These are phyloP conservation scores for Vigna mungo DNA, from an alignment of 306 rosid genomes.

Conservation along the genomic window DNA sequence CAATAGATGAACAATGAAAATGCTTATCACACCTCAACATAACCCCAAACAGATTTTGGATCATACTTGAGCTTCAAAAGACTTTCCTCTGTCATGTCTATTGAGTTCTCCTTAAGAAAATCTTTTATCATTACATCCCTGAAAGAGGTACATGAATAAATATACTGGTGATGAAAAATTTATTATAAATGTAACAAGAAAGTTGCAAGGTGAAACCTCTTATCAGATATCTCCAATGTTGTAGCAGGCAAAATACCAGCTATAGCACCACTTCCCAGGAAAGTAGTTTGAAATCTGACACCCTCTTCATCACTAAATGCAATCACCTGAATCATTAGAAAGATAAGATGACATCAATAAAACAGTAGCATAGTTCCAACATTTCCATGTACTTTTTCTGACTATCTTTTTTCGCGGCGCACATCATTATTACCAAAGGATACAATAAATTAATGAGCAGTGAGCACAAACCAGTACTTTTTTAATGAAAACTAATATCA, in stretches of 20 bases:
- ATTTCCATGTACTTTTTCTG: neutral
- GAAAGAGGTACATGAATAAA: slow-evolving; percentile 41
- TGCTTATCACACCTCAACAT: slow-evolving; percentile 70
- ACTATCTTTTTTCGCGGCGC: slow-evolving; percentile 14
- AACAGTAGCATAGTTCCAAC: slow-evolving; percentile 21
- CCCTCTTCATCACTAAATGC: slow-evolving; percentile 99
- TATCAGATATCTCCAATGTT: slow-evolving; percentile 72
- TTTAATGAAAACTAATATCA: slow-evolving; percentile 22
- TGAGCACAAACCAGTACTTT: neutral
- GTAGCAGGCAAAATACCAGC: slow-evolving; percentile 82
- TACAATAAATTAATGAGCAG: neutral
- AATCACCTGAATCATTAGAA: slow-evolving; percentile 70
- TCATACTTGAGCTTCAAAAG: slow-evolving; percentile 84
- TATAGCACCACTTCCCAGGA: slow-evolving; percentile 90
- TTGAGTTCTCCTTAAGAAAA: slow-evolving; percentile 68
- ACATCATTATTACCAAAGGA: neutral
- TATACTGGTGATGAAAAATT: slow-evolving; percentile 24
- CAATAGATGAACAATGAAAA: slow-evolving; percentile 24
- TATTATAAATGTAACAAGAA: slow-evolving; percentile 10
- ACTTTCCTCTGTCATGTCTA: slow-evolving; percentile 66
- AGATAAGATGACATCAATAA: slow-evolving; percentile 14
- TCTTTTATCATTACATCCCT: slow-evolving; percentile 71
- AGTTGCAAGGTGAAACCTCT: slow-evolving; percentile 63
- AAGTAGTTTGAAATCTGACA: slow-evolving; percentile 93
- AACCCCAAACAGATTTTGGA: slow-evolving; percentile 84